Evolutionary conservation across 1,139 yeast species (phyloP).

Genomic region (Chernovozyma aurita): DNA sequence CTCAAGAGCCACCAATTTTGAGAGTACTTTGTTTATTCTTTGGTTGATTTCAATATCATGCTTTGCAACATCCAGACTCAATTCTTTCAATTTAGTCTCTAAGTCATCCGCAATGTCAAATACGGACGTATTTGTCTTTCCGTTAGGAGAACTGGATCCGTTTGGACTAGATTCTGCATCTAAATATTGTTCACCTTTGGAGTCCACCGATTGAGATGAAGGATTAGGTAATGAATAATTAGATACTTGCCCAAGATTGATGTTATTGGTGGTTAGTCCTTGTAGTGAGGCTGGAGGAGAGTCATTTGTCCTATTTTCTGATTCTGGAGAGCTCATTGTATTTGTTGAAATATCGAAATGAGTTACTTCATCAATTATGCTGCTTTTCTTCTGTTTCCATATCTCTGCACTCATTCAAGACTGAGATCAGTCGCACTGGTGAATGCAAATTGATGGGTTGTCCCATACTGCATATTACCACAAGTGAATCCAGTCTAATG

Average conservation of each 20-base stretch:
- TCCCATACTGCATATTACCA: too few species aligned
- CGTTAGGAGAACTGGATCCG: not conserved
- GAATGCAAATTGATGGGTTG: too few species aligned
- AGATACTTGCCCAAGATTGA: not conserved
- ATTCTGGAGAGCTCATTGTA: not conserved
- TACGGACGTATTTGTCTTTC: constrained; percentile 22
- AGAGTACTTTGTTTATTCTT: constrained; percentile 23
- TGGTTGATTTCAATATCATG: constrained; percentile 27
- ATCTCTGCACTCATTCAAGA: too few species aligned
- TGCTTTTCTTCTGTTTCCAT: too few species aligned
- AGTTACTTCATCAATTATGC: too few species aligned
- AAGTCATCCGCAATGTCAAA: constrained; percentile 51
- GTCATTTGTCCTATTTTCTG: not conserved
- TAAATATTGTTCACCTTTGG: not conserved
- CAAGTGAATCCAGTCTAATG: too few species aligned
- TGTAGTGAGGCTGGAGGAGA: not conserved
- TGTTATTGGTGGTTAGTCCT: constrained; percentile 1
- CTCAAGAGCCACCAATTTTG: constrained; percentile 18
- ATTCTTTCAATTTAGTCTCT: constrained; percentile 34
- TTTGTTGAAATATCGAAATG: too few species aligned
- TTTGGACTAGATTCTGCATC: not conserved
- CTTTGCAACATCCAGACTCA: constrained; percentile 23
- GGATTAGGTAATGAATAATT: not conserved
- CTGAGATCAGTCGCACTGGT: too few species aligned
- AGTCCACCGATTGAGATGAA: not conserved